These are phyloP conservation scores for Phytophthora pinifolia DNA, from an alignment of 352 stramenopile genomes.

Conservation along the genomic window DNA sequence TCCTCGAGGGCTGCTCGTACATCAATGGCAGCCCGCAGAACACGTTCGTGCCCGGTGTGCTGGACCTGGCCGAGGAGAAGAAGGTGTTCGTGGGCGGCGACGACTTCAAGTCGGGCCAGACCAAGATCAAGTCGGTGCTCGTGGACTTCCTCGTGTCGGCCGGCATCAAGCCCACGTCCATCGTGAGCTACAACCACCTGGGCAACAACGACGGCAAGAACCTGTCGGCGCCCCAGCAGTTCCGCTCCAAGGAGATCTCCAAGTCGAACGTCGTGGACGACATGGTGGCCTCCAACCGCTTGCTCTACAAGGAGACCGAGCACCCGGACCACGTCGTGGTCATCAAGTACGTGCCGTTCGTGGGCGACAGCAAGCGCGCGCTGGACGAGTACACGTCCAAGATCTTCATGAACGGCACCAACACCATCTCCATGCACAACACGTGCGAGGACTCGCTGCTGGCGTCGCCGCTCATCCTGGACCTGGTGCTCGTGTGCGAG, in stretches of 20 bases:
- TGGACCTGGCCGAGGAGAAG: conserved; percentile 94
- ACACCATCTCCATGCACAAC: conserved; percentile 99
- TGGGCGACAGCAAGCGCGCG: conserved; percentile 99
- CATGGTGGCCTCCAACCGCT: conserved; percentile 97
- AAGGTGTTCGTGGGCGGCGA: conserved; percentile 98
- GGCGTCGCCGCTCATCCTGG: conserved; percentile 97
- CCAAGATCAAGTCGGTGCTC: conserved; percentile 99
- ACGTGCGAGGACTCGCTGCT: conserved; percentile 99
- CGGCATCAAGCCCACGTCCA: conserved; percentile 98
- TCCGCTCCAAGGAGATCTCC: conserved; percentile 99
- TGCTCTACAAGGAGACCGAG: conserved; percentile 98
- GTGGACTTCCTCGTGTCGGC: conserved; percentile 99
- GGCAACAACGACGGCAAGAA: conserved; percentile 99
- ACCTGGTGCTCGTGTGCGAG: conserved; percentile 98
- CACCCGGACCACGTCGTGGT: conserved; percentile 99
- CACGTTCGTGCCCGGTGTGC: conserved; percentile 98
- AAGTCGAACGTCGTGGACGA: conserved; percentile 99
- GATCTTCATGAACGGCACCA: conserved; percentile 99
- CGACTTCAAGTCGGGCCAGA: conserved; percentile 99
- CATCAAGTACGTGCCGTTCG: conserved; percentile 99
- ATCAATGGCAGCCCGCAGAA: conserved; percentile 99
- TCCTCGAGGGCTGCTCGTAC: conserved; percentile 98
- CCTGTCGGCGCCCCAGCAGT: conserved; percentile 97
- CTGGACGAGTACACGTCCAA: conserved; percentile 99
- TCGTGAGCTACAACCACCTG: conserved; percentile 99